phyloP scores from a whole-genome alignment of 257 asterid genomes.

The Capsicum baccatum region DNA sequence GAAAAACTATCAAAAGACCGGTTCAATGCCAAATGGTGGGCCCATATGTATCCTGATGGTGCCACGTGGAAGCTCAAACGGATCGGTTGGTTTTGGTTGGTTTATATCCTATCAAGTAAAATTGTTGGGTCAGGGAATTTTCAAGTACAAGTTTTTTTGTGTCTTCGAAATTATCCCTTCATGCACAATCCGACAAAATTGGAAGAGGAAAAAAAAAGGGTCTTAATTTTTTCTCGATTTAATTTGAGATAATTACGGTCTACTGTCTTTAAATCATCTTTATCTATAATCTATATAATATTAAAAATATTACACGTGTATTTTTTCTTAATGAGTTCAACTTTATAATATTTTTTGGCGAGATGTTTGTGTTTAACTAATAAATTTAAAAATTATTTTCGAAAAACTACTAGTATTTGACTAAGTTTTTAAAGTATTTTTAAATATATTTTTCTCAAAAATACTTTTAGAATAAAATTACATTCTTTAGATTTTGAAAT shows the following conservation, averaged over 20 bases:
- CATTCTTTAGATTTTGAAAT: too few relatives aligned
- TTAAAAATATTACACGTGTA: too few relatives aligned
- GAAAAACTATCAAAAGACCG: conserved; percentile 62
- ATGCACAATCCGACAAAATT: neutral
- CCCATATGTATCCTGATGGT: conserved; percentile 35
- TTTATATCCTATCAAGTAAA: conserved; percentile 52
- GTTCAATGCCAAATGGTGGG: conserved; percentile 48
- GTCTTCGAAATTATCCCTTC: conserved; percentile 29
- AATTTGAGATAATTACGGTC: neutral
- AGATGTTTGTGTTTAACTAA: too few relatives aligned
- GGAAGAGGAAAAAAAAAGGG: neutral
- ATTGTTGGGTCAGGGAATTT: conserved; percentile 70
- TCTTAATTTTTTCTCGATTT: conserved; percentile 14
- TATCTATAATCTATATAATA: too few relatives aligned
- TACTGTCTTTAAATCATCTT: neutral
- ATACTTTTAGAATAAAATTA: too few relatives aligned
- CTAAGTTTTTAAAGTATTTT: too few relatives aligned
- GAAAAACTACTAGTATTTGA: too few relatives aligned
- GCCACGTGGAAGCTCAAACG: conserved; percentile 60
- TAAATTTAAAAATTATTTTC: too few relatives aligned
- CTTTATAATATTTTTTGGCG: too few relatives aligned
- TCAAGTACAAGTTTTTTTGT: conserved; percentile 29
- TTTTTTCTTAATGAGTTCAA: too few relatives aligned
- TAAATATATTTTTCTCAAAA: too few relatives aligned
- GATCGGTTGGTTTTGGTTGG: conserved; percentile 52